Evolutionary conservation across 2,329 filamentous ascomycete species (phyloP).

Genomic region (Colletotrichum filicis): DNA sequence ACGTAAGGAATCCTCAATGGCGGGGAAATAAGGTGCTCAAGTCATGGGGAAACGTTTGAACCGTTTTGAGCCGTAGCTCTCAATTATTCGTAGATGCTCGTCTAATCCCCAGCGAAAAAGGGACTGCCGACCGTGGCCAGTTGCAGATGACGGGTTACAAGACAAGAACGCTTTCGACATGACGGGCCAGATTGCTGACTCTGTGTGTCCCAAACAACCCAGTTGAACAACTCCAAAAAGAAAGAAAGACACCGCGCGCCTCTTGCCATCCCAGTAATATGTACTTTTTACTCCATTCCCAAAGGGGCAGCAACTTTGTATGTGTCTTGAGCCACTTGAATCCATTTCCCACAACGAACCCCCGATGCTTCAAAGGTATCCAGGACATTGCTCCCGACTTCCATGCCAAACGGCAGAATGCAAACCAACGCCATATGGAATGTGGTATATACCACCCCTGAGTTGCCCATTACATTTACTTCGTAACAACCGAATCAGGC

Average conservation of each 20-base stretch:
- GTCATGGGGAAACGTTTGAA: neutral
- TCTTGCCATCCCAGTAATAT: constrained; percentile 18
- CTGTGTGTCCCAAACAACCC: neutral
- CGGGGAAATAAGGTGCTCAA: too few relatives aligned
- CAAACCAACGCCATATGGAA: constrained; percentile 22
- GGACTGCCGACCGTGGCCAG: neutral
- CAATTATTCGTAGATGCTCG: constrained; percentile 3
- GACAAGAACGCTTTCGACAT: neutral
- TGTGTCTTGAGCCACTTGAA: constrained; percentile 1
- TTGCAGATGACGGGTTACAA: neutral
- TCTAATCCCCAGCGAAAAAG: neutral
- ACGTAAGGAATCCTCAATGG: neutral
- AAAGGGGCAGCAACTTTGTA: constrained; percentile 5
- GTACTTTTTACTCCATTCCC: constrained; percentile 29
- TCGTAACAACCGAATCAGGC: neutral
- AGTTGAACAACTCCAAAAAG: neutral
- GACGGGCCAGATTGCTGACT: constrained; percentile 14
- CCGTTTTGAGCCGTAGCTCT: constrained; percentile 8
- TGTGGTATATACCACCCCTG: constrained; percentile 2
- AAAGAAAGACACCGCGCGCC: constrained; percentile 1
- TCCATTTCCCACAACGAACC: constrained; percentile 6
- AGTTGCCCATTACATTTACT: neutral
- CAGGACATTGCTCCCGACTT: constrained; percentile 3
- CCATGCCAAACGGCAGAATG: neutral
- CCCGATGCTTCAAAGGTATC: constrained; percentile 16